These are phyloP conservation scores for Ascochyta rabiei DNA, from an alignment of 2,329 filamentous ascomycete genomes.

Conservation along the genomic window DNA sequence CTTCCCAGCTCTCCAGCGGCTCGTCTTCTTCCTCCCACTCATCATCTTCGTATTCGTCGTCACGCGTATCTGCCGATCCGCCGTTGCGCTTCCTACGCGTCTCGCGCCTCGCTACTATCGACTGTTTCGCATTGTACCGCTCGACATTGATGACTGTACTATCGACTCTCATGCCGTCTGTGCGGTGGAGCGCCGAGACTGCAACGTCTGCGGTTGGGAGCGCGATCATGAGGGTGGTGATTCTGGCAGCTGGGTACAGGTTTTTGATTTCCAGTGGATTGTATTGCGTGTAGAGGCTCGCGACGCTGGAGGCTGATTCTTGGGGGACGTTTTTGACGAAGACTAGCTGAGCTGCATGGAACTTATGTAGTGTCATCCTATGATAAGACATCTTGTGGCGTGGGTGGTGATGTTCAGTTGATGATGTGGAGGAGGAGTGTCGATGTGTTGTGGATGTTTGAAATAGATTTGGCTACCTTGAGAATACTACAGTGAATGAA, in stretches of 20 bases:
- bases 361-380: not conserved
- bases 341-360: constrained; percentile 15
- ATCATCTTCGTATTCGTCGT: not conserved
- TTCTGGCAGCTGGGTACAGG: constrained; percentile 19
- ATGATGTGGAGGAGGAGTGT: not conserved
- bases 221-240: constrained; percentile 24
- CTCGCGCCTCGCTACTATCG: constrained; percentile 10
- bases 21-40: not conserved
- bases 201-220: constrained; percentile 18
- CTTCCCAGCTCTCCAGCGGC: not conserved
- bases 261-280: constrained; percentile 22
- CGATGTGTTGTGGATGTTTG: not conserved
- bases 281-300: constrained; percentile 12
- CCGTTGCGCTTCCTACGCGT: not conserved
- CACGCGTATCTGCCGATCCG: not conserved
- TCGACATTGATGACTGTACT: constrained; percentile 24
- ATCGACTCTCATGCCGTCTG: constrained; percentile 17
- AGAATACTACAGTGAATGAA: not conserved
- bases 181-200: constrained; percentile 12
- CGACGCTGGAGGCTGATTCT: constrained; percentile 8
- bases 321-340: constrained; percentile 32
- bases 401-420: not conserved
- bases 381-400: not conserved
- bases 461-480: not conserved
- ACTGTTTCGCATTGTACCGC: constrained; percentile 20